A percentile compares a stretch with the other conserved stretches of the same genome.
Conservation (phyloP, 139 green algal species). For the Volvox reticuliferus region DNA sequence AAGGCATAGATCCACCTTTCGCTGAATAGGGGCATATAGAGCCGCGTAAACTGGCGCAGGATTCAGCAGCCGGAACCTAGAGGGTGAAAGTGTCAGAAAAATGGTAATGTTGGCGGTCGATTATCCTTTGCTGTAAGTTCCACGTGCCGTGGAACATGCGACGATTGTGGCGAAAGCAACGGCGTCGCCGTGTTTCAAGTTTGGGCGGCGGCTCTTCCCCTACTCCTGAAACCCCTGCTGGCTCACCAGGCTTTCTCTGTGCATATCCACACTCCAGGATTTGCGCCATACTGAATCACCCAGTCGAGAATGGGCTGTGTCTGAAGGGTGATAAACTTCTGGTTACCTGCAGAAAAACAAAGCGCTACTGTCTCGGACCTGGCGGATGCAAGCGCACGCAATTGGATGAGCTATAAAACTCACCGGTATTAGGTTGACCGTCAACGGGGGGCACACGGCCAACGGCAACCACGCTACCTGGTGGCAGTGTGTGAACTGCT, state of each 20-base stretch:
- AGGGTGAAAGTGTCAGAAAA: neutral
- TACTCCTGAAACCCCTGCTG: neutral
- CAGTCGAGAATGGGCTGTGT: conserved; percentile 18
- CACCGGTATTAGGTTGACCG: conserved; percentile 12
- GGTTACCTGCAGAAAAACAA: neutral
- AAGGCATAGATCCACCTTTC: conserved; percentile 19
- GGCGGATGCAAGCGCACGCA: neutral
- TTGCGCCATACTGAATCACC: conserved; percentile 37
- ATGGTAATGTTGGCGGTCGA: no score
- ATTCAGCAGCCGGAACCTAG: conserved; percentile 23
- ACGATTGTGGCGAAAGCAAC: no score
- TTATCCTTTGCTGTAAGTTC: no score
- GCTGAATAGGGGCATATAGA: neutral
- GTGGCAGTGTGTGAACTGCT: neutral
- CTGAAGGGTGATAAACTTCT: neutral
- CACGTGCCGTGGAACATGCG: no score
- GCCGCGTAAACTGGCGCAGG: neutral
- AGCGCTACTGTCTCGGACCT: neutral
- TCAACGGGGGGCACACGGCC: conserved; percentile 4
- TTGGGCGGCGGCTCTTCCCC: no score
- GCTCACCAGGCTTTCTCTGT: conserved; percentile 41
- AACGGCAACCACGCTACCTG: conserved; percentile 26
- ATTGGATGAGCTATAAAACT: neutral
- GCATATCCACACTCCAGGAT: conserved; percentile 11
- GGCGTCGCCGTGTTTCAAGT: no score